A percentile compares a stretch with the other conserved stretches of the same genome.
Evolutionary conservation across 345 rosid genomes (phyloP).

Genomic region (Raphanus raphanistrum): DNA sequence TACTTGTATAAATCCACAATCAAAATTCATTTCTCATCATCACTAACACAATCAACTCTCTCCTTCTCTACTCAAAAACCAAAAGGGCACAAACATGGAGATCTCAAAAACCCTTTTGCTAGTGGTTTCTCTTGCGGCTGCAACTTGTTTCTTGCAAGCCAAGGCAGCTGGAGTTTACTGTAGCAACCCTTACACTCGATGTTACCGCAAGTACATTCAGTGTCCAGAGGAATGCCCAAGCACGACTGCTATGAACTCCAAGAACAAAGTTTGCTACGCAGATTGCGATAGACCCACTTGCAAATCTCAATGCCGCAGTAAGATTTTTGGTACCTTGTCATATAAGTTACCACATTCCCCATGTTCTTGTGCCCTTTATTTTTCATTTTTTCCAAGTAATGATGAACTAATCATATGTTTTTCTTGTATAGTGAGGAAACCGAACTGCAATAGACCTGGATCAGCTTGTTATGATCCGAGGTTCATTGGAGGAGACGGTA

Average conservation of each 20-base stretch:
- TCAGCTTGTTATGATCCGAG: not conserved
- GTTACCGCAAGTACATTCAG: conserved; percentile 25
- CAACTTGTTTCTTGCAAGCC: conserved; percentile 38
- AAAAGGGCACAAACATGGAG: conserved; percentile 18
- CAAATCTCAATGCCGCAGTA: conserved; percentile 43
- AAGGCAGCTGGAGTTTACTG: conserved; percentile 41
- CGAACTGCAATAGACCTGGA: not conserved
- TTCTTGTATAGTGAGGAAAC: conserved; percentile 35
- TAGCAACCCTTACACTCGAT: conserved; percentile 30
- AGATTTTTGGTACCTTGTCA: not conserved
- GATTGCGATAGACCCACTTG: conserved; percentile 43
- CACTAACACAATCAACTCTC: conserved; percentile 15
- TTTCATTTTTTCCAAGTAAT: not conserved
- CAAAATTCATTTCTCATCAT: conserved; percentile 1
- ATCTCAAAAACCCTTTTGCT: conserved; percentile 31
- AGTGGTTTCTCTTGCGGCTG: conserved; percentile 25
- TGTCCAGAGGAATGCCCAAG: conserved; percentile 48
- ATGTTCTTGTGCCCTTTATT: not conserved
- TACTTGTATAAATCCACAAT: conserved; percentile 23
- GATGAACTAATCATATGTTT: not conserved
- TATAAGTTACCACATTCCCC: not conserved
- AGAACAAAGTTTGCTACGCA: conserved; percentile 42
- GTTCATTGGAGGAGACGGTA: not conserved
- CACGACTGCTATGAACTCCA: conserved; percentile 22
- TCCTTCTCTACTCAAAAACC: not conserved